Base-by-base conservation (phyloP, 2,329 filamentous ascomycete genomes). In the Curvularia sp. region DNA sequence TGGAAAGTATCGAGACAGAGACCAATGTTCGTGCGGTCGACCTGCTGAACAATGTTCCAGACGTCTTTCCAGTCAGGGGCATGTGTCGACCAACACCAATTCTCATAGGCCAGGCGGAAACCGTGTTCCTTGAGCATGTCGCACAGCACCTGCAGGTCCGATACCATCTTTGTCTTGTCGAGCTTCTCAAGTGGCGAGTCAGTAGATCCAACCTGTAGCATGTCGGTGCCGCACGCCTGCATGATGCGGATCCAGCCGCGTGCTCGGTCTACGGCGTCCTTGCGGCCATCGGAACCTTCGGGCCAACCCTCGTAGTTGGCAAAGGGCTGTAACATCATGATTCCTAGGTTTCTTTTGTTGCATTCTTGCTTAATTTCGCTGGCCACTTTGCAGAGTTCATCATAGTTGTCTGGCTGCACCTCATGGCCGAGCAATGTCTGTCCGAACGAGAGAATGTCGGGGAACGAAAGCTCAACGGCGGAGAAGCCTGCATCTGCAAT, bases 1-100 rank as follows among this genome's bases (percentile, higher is more conserved):
- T 93, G 89, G 77, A 93, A 93, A 0, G 89, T 93, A 66, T 94
- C 90, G 1, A 94, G 83, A 64, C 90, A 93, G 0, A 93, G 78
- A 0, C 90, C 90, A 10, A 92, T 80, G 60, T 93, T 93, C 0
- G 82, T 80, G 2, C 87, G 77, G 63, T 90, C 78, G 2, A 88
- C 88, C 44, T 80, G 81, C 61, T 84, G 70, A 4, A 91, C 88
- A 12, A 93, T 88, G 2, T 85, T 78, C 88, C 89, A 93, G 0
- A 88, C 87, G 49, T 88, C 82, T 62, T 83, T 84, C 90, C 90
- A 94, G 0, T 78, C 82, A 0, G 88, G 84, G 0, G 89, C 88
- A 49, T 87, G 84, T 0, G 89, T 91, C 20, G 61, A 63, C 61
- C 56, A 93, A 76, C 89, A 92, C 89, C 89, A 93, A 70, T 93